Percentiles rank a stretch among this genome's conserved stretches.
Conservation (phyloP, 1,139 yeast genomes). For the Kodamaea derodonti region DNA sequence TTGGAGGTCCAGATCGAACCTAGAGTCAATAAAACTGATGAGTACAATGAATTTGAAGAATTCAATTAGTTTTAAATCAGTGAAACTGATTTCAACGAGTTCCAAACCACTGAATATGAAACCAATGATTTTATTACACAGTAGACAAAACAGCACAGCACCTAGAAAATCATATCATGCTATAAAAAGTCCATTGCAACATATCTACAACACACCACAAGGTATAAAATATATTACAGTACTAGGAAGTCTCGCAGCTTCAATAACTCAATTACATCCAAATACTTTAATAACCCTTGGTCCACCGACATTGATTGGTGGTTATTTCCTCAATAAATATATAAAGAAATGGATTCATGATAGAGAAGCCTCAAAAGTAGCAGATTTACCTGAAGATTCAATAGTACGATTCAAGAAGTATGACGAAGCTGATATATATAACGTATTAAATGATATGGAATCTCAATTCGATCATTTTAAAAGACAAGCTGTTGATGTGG, state of each 20-base stretch:
- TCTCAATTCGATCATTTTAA: conserved; percentile 36
- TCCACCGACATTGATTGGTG: conserved; percentile 33
- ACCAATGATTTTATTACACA: too few relatives aligned
- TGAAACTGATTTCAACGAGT: too few relatives aligned
- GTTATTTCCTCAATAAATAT: conserved; percentile 22
- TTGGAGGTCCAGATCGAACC: too few relatives aligned
- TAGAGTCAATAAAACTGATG: too few relatives aligned
- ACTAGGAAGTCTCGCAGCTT: conserved; percentile 23
- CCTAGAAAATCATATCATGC: conserved; percentile 33
- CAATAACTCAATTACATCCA: conserved; percentile 37
- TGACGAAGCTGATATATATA: conserved; percentile 30
- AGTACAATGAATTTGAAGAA: too few relatives aligned
- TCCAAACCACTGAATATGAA: not conserved
- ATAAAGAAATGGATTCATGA: conserved; percentile 15
- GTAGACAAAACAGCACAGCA: conserved; percentile 8
- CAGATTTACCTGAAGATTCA: conserved; percentile 8
- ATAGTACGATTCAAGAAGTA: conserved; percentile 26
- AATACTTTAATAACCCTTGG: conserved; percentile 30
- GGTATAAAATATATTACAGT: conserved; percentile 28
- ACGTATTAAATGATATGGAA: conserved; percentile 35
- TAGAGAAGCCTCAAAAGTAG: conserved; percentile 10
- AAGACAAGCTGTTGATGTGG: conserved; percentile 24
- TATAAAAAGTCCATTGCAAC: conserved; percentile 20
- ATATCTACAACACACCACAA: conserved; percentile 30
- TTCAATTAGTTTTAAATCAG: too few relatives aligned